phyloP scores from a whole-genome alignment of 176 grass and related monocot species.

The Ensete ventricosum region DNA sequence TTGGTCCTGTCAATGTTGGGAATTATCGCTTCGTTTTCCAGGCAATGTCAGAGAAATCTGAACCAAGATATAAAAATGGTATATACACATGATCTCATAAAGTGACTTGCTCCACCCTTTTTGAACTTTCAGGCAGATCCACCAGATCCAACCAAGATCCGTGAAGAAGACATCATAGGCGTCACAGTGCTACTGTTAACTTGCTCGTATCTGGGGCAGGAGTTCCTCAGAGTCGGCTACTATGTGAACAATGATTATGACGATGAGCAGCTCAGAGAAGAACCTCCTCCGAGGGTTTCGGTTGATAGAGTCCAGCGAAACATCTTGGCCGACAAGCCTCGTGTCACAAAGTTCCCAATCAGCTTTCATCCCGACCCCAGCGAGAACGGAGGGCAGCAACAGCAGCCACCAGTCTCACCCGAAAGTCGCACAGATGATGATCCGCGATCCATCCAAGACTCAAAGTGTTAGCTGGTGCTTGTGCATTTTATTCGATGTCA shows the following conservation, averaged over 20 bases:
- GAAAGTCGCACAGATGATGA: conserved; percentile 33
- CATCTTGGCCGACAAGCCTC: conserved; percentile 90
- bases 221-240: conserved; percentile 98
- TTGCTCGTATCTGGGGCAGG: conserved; percentile 90
- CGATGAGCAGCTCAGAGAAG: conserved; percentile 86
- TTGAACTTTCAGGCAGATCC: conserved; percentile 67
- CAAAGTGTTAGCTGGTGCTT: background rate
- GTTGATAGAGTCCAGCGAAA: conserved; percentile 86
- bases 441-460: background rate
- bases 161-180: conserved; percentile 94
- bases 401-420: conserved; percentile 32
- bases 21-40: conserved; percentile 93
- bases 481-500: too few relatives aligned
- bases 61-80: background rate
- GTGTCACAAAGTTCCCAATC: conserved; percentile 95
- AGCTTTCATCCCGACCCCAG: conserved; percentile 85
- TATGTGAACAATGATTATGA: conserved; percentile 98
- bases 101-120: background rate
- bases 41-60: conserved; percentile 27
- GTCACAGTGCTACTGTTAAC: conserved; percentile 90
- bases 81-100: background rate
- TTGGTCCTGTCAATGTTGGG: conserved; percentile 93
- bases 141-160: conserved; percentile 80
- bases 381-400: conserved; percentile 44
- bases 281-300: conserved; percentile 62